A percentile compares a stretch with the other conserved stretches of the same genome.
These are phyloP conservation scores for Calonectria honghensis DNA, from an alignment of 2,329 filamentous ascomycete genomes.

Conservation along the genomic window DNA sequence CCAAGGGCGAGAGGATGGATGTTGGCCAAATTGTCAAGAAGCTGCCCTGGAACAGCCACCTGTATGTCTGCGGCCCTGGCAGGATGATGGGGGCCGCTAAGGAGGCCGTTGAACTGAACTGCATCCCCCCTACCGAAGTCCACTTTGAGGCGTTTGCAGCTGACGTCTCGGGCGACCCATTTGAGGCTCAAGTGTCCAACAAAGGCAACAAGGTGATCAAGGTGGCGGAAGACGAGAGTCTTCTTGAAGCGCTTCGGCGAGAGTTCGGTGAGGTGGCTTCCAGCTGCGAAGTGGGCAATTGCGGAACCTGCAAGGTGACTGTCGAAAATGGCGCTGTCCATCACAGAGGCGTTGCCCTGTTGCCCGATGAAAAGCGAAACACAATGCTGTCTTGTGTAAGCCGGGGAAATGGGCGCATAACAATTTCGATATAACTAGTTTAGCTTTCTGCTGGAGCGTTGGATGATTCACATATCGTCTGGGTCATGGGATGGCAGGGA, in stretches of 20 bases:
- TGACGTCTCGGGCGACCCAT: conserved; percentile 74
- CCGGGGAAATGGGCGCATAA: conserved; percentile 69
- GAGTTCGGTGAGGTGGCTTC: conserved; percentile 66
- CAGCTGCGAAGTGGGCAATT: conserved; percentile 74
- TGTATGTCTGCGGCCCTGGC: conserved; percentile 77
- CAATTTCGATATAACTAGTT: conserved; percentile 65
- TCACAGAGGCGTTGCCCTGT: conserved; percentile 69
- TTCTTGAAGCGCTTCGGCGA: conserved; percentile 68
- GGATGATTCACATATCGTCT: conserved; percentile 11
- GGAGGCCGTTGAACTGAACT: conserved; percentile 62
- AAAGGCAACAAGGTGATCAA: conserved; percentile 62
- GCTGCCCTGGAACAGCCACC: conserved; percentile 71
- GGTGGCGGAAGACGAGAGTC: conserved; percentile 68
- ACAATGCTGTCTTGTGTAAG: conserved; percentile 72
- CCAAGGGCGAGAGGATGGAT: conserved; percentile 71
- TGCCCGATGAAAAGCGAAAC: conserved; percentile 65
- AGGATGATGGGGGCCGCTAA: conserved; percentile 73
- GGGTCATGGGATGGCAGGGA: conserved; percentile 15
- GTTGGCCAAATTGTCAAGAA: conserved; percentile 69
- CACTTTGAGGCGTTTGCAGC: conserved; percentile 78
- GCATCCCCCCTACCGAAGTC: conserved; percentile 70
- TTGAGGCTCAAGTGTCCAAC: conserved; percentile 72
- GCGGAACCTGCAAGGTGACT: conserved; percentile 70
- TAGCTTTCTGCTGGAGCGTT: not conserved
- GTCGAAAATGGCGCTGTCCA: conserved; percentile 66